A percentile compares a stretch with the other conserved stretches of the same genome.
phyloP scores from a whole-genome alignment of 768 basidiomycete species.

The Leccinum pellstonianum region DNA sequence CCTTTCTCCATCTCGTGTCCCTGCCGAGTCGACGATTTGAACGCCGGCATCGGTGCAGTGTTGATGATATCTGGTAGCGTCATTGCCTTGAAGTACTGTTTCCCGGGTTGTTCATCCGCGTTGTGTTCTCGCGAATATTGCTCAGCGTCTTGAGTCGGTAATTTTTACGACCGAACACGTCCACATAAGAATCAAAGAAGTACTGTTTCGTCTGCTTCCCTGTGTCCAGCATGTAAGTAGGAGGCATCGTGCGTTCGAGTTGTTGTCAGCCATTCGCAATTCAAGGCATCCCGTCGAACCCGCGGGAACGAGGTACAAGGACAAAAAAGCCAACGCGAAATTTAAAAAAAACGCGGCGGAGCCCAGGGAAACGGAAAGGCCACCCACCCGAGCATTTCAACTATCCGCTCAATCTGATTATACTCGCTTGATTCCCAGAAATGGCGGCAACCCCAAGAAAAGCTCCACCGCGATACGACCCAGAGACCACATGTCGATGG shows the following conservation, averaged over 20 bases:
- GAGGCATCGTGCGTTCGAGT: conserved; percentile 64
- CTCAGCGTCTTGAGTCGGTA: conserved; percentile 84
- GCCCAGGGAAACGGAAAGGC: not conserved
- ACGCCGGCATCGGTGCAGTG: conserved; percentile 87
- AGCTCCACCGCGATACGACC: conserved; percentile 99
- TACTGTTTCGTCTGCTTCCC: conserved; percentile 92
- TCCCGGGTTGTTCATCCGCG: conserved; percentile 95
- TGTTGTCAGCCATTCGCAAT: conserved; percentile 1
- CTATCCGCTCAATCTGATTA: conserved; percentile 94
- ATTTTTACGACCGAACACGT: conserved; percentile 76
- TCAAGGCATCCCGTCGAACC: not conserved
- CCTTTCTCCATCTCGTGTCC: conserved; percentile 89
- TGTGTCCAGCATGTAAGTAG: conserved; percentile 89
- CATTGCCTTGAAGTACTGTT: conserved; percentile 97
- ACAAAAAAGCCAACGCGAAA: not conserved
- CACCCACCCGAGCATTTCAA: conserved; percentile 96
- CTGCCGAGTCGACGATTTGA: conserved; percentile 71
- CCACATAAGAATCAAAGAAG: conserved; percentile 78
- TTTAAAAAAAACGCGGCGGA: not conserved
- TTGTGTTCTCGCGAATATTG: conserved; percentile 96
- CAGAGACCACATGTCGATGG: conserved; percentile 99
- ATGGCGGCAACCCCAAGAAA: conserved; percentile 92
- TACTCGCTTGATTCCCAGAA: conserved; percentile 98
- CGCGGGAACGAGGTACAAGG: not conserved
- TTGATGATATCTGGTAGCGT: conserved; percentile 95